Percentiles rank a stretch among this genome's conserved stretches.
phyloP scores from a whole-genome alignment of 2,329 filamentous ascomycete species.

The Aspergillus neotritici region DNA sequence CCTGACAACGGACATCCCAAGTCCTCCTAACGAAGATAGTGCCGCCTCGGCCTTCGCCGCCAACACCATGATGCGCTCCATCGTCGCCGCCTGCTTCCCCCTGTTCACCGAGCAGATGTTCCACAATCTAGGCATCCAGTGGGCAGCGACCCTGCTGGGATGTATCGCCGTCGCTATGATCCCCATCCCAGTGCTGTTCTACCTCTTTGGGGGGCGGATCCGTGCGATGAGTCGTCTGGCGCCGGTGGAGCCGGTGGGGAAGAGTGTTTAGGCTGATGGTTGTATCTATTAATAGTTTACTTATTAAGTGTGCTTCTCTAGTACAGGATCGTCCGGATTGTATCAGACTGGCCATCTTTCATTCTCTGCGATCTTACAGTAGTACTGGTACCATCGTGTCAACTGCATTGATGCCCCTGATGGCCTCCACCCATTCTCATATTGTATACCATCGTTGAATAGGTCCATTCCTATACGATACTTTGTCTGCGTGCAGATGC shows the following conservation, averaged over 20 bases:
- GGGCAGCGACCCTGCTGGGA: conserved; percentile 16
- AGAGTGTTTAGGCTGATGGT: too few species aligned
- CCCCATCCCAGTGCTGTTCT: conserved; percentile 17
- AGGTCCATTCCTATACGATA: too few species aligned
- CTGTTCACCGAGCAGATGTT: conserved; percentile 20
- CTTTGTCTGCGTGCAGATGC: too few species aligned
- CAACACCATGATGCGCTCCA: conserved; percentile 21
- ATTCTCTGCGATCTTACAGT: too few species aligned
- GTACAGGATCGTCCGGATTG: too few species aligned
- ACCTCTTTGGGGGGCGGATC: conserved; percentile 12
- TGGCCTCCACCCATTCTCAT: too few species aligned
- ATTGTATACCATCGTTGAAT: too few species aligned
- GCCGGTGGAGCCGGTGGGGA: conserved; percentile 3
- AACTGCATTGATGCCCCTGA: too few species aligned
- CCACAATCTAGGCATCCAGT: conserved; percentile 18
- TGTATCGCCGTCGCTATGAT: conserved; percentile 20
- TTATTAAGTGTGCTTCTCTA: too few species aligned
- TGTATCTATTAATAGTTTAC: too few species aligned
- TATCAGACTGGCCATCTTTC: too few species aligned
- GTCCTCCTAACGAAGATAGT: not conserved
- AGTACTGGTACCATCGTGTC: too few species aligned
- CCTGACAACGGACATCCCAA: not conserved
- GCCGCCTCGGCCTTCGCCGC: conserved; percentile 19
- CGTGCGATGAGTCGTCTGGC: conserved; percentile 14
- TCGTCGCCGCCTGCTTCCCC: conserved; percentile 17